Base-by-base conservation (phyloP, 2,329 filamentous ascomycete genomes). In the Venturia aucupariae region DNA sequence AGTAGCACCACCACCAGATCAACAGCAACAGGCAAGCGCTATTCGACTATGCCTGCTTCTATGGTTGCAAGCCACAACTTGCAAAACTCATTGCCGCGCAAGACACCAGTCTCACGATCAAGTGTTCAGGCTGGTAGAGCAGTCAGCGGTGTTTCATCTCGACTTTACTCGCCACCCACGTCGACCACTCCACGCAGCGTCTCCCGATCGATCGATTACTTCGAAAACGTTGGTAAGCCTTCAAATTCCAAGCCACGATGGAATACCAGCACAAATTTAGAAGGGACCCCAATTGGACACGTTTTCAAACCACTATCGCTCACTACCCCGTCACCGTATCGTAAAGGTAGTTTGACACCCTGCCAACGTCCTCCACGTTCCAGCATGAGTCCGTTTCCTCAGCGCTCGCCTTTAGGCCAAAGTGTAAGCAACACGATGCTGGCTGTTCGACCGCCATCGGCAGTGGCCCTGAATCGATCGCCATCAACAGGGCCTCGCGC, bases 21-120 rank as follows among this genome's bases (percentile, higher is more conserved):
- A 0, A 73, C 75, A 11, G 22, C 46, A n/a, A 68, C 75, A 64
- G 75, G 74, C 48, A 79, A 78, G 48, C 78, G 82, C 4, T 78
- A 78, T 61, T 83, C 80, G 8, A 80, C 78, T 63, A 67, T 82
- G 51, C 80, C 81, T 1, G 63, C 57, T 22, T 42, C 59, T 6
- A 55, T 63, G 46, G 46, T 48, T 57, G 8, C 32, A 19, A 67
- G 68, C 41, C 68, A 68, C 3, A 66, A 63, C 48, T 57, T 35
- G 17, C 30, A 57, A 8, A 68, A 64, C 51, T 68, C 64, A 42
- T 62, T 65, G 55, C 65, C 70, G 19, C 70, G 71, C 62, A 75
- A 74, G 65, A 64, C 69, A 15, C 63, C 41, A 66, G 68, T 62
- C 24, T 72, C 60, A 65, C 69, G 63, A 48, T 66, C 67, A n/a